phyloP scores from a whole-genome alignment of 805 yeast genomes.

The Lachancea meyersii region DNA sequence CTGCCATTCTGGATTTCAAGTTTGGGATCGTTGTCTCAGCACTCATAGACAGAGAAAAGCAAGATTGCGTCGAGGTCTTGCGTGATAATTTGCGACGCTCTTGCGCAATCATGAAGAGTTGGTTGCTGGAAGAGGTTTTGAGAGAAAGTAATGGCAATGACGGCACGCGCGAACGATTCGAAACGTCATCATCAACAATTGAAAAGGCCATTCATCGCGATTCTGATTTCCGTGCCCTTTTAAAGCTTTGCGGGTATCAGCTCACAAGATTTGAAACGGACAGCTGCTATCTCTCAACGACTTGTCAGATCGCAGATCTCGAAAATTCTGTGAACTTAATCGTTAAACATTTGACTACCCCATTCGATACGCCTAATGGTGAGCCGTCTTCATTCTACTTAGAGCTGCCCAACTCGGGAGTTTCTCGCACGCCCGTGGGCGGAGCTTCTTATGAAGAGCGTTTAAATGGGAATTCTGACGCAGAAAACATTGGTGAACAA shows the following conservation, averaged over 20 bases:
- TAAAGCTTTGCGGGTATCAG: constrained; percentile 19
- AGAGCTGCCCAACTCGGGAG: constrained; percentile 13
- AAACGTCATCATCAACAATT: constrained; percentile 2
- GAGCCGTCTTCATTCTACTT: constrained; percentile 10
- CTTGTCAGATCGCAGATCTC: constrained; percentile 12
- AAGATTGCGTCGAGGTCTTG: constrained; percentile 19
- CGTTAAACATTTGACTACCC: constrained; percentile 18
- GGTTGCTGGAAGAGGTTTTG: constrained; percentile 9
- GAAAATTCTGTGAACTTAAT: constrained; percentile 13
- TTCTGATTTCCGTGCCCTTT: constrained; percentile 26
- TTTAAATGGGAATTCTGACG: background rate
- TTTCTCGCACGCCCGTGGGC: background rate
- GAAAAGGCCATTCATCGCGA: constrained; percentile 18
- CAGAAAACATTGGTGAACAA: background rate
- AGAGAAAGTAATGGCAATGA: constrained; percentile 3
- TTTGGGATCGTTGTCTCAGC: constrained; percentile 31
- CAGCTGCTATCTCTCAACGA: constrained; percentile 18
- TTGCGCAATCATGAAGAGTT: constrained; percentile 16
- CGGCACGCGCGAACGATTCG: constrained; percentile 12
- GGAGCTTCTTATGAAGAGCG: background rate
- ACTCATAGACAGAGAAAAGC: constrained; percentile 29
- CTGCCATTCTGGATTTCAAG: constrained; percentile 22
- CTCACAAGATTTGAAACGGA: constrained; percentile 18
- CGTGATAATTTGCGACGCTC: constrained; percentile 16
- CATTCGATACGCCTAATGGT: constrained; percentile 20